phyloP scores from a whole-genome alignment of 139 green algal species.

The Chlorella sp. region DNA sequence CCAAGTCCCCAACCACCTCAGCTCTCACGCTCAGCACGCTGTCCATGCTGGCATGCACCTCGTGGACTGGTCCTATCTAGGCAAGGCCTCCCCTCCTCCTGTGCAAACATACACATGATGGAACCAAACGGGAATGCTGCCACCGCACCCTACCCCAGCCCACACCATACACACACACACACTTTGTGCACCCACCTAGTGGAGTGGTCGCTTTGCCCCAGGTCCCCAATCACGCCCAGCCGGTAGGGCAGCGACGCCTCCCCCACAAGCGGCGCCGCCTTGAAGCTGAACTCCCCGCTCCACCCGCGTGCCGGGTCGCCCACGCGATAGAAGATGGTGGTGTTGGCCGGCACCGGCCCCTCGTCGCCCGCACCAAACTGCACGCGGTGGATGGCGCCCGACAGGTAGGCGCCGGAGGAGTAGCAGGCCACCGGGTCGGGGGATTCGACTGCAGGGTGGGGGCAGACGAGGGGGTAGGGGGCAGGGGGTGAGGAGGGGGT shows the following conservation, averaged over 20 bases:
- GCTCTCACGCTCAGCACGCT: background rate
- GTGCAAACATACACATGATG: no score
- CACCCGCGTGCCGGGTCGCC: constrained; percentile 25
- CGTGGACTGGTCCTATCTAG: no score
- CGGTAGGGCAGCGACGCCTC: constrained; percentile 51
- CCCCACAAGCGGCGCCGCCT: constrained; percentile 33
- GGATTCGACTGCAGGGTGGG: background rate
- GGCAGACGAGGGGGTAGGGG: background rate
- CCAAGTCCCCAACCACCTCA: background rate
- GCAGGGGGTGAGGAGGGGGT: background rate
- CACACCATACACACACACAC: background rate
- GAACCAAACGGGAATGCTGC: no score
- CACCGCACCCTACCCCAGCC: no score
- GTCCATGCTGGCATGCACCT: background rate
- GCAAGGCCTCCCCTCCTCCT: no score
- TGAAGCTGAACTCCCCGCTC: constrained; percentile 55
- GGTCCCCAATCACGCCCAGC: constrained; percentile 72
- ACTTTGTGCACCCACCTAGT: background rate
- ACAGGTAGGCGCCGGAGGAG: constrained; percentile 39
- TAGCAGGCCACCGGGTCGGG: constrained; percentile 13
- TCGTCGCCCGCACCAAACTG: constrained; percentile 38
- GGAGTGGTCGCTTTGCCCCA: constrained; percentile 83
- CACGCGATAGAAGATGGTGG: constrained; percentile 62
- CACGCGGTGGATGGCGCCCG: constrained; percentile 63
- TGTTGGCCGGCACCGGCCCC: constrained; percentile 46